Conservation (phyloP, 2,329 filamentous ascomycete genomes). For the Alternaria sp. region DNA sequence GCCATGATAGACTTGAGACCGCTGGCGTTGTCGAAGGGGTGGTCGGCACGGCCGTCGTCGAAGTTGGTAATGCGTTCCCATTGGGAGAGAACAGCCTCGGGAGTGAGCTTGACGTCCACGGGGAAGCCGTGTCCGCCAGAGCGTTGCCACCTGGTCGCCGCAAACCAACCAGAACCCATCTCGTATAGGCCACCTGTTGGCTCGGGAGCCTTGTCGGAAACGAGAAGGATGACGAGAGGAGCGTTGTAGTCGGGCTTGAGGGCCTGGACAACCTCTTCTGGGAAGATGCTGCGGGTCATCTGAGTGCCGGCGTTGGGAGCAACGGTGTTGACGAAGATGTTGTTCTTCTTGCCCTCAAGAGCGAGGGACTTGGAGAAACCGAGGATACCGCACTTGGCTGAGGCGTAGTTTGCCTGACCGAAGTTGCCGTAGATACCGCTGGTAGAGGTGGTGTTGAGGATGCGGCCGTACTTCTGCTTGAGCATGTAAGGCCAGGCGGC, state of each 20-base stretch:
- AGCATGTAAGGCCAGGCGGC: constrained; percentile 97
- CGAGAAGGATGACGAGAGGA: constrained; percentile 86
- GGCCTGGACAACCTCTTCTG: constrained; percentile 96
- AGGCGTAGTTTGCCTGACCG: constrained; percentile 96
- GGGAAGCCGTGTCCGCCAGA: constrained; percentile 90
- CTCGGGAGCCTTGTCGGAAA: constrained; percentile 83
- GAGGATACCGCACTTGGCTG: constrained; percentile 75
- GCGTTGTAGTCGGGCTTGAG: constrained; percentile 99
- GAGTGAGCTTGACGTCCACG: constrained; percentile 75
- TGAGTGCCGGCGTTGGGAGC: constrained; percentile 95
- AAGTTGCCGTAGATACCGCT: constrained; percentile 99
- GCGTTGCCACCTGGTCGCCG: constrained; percentile 92
- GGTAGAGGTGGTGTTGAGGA: constrained; percentile 96
- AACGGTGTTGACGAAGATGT: constrained; percentile 98
- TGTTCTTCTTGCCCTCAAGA: constrained; percentile 93
- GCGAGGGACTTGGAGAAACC: constrained; percentile 94
- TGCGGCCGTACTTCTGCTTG: constrained; percentile 97
- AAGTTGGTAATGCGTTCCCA: constrained; percentile 79
- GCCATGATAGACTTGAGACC: constrained; percentile 80
- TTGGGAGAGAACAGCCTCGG: constrained; percentile 76
- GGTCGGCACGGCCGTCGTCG: constrained; percentile 83
- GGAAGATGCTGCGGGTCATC: constrained; percentile 93
- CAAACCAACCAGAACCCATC: constrained; percentile 92
- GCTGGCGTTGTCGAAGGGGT: constrained; percentile 80
- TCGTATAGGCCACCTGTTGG: constrained; percentile 91